A percentile compares a stretch with the other conserved stretches of the same genome.
Conservation (phyloP, 2,329 filamentous ascomycete species). For the Tolypocladium paradoxum region DNA sequence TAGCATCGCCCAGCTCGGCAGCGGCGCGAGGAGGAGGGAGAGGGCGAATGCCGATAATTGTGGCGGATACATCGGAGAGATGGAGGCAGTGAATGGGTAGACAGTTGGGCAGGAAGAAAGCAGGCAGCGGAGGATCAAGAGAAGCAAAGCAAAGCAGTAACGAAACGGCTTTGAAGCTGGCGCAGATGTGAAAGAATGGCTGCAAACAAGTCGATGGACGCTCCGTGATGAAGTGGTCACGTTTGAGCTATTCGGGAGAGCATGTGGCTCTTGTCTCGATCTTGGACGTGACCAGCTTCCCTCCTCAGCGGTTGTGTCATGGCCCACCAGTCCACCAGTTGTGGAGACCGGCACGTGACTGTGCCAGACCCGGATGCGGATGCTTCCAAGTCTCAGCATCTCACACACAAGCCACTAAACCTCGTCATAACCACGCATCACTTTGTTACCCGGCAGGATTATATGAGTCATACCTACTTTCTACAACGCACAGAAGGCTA, state of each 20-base stretch:
- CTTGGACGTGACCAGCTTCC: conserved; percentile 16
- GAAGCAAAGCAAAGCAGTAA: not conserved
- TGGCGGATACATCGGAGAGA: conserved; percentile 27
- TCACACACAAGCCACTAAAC: not conserved
- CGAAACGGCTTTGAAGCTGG: not conserved
- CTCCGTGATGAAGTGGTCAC: conserved; percentile 16
- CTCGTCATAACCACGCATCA: not conserved
- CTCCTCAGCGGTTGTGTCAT: conserved; percentile 20
- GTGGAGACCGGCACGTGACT: conserved; percentile 17
- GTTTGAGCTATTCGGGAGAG: conserved; percentile 16
- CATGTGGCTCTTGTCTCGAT: conserved; percentile 7
- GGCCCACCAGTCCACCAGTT: conserved; percentile 9
- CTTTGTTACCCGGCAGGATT: not conserved
- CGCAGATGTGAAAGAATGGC: not conserved
- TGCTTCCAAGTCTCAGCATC: no score
- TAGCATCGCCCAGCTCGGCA: conserved; percentile 36
- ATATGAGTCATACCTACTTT: not conserved
- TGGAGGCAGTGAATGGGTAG: not conserved
- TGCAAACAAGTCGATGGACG: not conserved
- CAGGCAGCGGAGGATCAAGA: not conserved
- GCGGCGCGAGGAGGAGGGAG: conserved; percentile 24
- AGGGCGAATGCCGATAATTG: conserved; percentile 26
- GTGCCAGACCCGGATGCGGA: not conserved
- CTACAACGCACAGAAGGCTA: not conserved
- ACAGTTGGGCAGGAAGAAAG: not conserved